Evolutionary conservation across 2,329 filamentous ascomycete species (phyloP), one percentile per base, ranked within the genome.

Genomic region (Epichloe gansuensis): DNA sequence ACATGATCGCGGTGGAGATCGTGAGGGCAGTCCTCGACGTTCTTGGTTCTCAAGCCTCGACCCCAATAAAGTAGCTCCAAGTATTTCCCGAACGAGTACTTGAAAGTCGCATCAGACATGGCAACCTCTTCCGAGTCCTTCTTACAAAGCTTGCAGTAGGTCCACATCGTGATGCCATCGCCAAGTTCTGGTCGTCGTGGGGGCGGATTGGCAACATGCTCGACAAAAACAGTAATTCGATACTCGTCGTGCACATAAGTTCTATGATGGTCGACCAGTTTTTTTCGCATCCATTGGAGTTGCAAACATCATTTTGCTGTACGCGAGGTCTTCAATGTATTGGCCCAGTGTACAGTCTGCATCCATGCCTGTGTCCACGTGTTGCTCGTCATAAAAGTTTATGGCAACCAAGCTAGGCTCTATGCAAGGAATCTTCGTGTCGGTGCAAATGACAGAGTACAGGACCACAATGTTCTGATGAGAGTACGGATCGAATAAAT

Each of bases 21-120:
- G 64, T 98, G 93, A 15, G 87, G 81, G 64, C 94, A 98, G 50
- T 67, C 72, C 39, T 87, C 75, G 31, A 83, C 81, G 46, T 85
- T 82, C 58, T 80, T 83, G 60, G 84, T 82, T 63, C 83, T 86
- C 48, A 97, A 72, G 39, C 88, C 86, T 43, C 82, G 86, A 63
- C 91, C 91, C 91, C 91, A 98, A 67, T 97, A 97, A 2, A 91
- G 90, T 17, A 98, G 75, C 68, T 98, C 93, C n/a, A 98, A 75
- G 62, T 97, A 98, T 68, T 98, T 98, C 11, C 89, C 93, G 63
- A 98, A 95, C 0, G 93, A 98, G 66, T 98, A 98, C 66, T 94
- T 96, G 87, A 90, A 98, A 0, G 91, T 94, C 61, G 83, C 90
- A 53, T 90, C 83, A 1, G 91, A 96, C 89, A 98, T 96, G 35